Evolutionary conservation across 768 basidiomycete species (phyloP), one percentile per base, ranked within the genome.

Genomic region (Dentipellis fragilis): DNA sequence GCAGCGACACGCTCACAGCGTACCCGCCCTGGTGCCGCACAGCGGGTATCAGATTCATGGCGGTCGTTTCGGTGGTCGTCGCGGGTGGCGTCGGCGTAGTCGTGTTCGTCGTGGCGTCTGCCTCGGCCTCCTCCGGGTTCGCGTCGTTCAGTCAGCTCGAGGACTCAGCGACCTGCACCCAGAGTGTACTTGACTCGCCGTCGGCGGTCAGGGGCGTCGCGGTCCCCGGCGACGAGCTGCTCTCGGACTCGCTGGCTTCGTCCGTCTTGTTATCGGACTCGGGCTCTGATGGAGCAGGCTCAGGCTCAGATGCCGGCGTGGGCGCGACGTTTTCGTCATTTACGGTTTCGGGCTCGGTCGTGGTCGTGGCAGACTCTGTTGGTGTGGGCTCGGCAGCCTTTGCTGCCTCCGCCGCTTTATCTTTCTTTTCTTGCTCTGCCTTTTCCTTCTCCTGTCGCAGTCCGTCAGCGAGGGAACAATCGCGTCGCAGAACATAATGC

Each of bases 381-480:
- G 48, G 23, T 22, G 19, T 16, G 21, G 62, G 42, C 49, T 59
- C 55, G 45, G 56, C 65, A 19, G 60, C 51, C 50, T 59, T 60
- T 21, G 55, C 55, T 61, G 73, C 75, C 59, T 67, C 72, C 62
- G 71, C 78, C 53, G 73, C 71, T 68, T 81, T 81, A 65, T 80
- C 80, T 59, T 68, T 75, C 60, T 86, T 82, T 63, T 84, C 81
- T 51, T 79, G 78, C 68, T 83, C 80, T 64, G 77, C 76, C 56
- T 77, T 76, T 62, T 78, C 79, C 66, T 80, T 51, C 51, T 47
- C 21, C 45, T 61, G 50, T 48, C 39, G 51, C 52, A 57, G 51
- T 10, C 38, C 3, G 21, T 19, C 12, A 53, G 35, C 29, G 29
- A 6, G 29, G 6, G 29, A 29, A 29, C 29, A 29, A 29, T 3